Conservation (phyloP, 768 basidiomycete genomes). For the Pisolithus marmoratus region DNA sequence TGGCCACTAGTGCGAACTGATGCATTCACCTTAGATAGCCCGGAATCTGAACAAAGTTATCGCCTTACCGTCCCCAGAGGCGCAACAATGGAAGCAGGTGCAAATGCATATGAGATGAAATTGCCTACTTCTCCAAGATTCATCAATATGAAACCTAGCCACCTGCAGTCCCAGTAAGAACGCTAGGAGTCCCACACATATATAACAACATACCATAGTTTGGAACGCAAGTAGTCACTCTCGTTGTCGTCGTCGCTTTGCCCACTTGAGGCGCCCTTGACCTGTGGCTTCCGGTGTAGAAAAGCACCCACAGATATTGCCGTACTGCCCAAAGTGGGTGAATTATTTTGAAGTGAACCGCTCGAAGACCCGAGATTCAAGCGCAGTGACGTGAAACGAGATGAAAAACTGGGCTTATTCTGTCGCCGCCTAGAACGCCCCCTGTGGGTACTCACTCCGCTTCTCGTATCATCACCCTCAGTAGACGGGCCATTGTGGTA, state of each 20-base stretch:
- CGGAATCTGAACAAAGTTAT: background rate
- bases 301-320: conserved; percentile 38
- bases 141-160: conserved; percentile 85
- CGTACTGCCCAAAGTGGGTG: conserved; percentile 1
- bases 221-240: conserved; percentile 76
- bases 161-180: conserved; percentile 44
- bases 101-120: conserved; percentile 86
- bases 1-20: conserved; percentile 89
- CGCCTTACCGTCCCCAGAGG: conserved; percentile 85
- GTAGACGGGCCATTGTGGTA: conserved; percentile 1
- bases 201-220: conserved; percentile 57
- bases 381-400: conserved; percentile 32
- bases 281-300: conserved; percentile 27
- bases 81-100: conserved; percentile 89
- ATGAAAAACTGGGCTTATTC: conserved; percentile 28
- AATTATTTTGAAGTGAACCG: background rate
- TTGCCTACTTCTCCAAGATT: conserved; percentile 89
- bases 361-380: conserved; percentile 8
- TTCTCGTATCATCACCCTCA: conserved; percentile 21
- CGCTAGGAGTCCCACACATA: background rate
- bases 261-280: conserved; percentile 6
- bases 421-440: conserved; percentile 15
- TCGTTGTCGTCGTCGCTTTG: conserved; percentile 42
- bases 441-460: conserved; percentile 20
- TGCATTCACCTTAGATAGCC: background rate